Conservation (phyloP, 2,329 filamentous ascomycete species). For the Rhynchosporium agropyri region DNA sequence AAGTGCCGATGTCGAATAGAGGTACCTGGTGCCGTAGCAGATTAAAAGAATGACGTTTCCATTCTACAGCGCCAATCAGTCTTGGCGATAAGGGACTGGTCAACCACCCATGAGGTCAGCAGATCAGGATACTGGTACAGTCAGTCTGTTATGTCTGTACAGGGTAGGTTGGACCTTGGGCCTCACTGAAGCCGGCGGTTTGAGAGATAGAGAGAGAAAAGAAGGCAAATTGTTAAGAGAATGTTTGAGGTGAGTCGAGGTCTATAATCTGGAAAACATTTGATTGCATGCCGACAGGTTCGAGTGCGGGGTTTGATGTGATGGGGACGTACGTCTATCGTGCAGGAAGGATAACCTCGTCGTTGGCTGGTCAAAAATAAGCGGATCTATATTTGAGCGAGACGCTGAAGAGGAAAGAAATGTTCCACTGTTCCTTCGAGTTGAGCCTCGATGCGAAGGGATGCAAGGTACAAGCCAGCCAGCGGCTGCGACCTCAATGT, state of each 20-base stretch:
- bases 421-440: not conserved
- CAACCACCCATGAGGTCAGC: too few relatives aligned
- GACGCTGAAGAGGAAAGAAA: not conserved
- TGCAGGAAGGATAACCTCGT: not conserved
- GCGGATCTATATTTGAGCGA: slow-evolving; percentile 7
- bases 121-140: too few relatives aligned
- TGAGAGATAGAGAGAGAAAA: not conserved
- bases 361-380: too few relatives aligned
- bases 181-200: not conserved
- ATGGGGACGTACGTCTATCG: not conserved
- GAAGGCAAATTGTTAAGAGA: not conserved
- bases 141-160: too few relatives aligned
- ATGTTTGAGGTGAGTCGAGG: not conserved
- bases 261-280: not conserved
- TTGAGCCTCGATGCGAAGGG: slow-evolving; percentile 15
- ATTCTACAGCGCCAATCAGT: too few relatives aligned
- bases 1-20: too few relatives aligned
- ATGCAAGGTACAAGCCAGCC: not conserved
- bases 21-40: too few relatives aligned
- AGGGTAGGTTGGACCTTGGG: too few relatives aligned
- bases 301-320: not conserved
- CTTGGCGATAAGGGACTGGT: too few relatives aligned
- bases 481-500: slow-evolving; percentile 5
- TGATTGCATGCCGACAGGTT: not conserved
- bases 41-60: too few relatives aligned